These are phyloP conservation scores for Trichophyton verrucosum DNA, from an alignment of 2,329 filamentous ascomycete genomes.

Conservation along the genomic window DNA sequence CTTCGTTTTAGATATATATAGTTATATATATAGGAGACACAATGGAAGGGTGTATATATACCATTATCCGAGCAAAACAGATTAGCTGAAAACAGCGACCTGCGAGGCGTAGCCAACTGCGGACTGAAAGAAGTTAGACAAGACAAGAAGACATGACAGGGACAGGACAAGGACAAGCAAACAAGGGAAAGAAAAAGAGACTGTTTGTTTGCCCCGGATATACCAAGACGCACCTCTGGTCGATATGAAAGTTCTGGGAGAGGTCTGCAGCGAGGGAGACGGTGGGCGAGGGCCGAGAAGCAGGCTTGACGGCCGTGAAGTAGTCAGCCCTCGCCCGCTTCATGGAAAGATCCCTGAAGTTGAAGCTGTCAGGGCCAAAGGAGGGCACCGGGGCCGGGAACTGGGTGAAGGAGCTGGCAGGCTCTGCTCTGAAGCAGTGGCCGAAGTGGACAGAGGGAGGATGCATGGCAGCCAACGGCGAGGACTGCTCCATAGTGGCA, in stretches of 20 bases:
- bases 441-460: constrained; percentile 52
- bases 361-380: constrained; percentile 53
- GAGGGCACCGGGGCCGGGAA: constrained; percentile 41
- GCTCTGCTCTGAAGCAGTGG: constrained; percentile 49
- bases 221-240: constrained; percentile 58
- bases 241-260: constrained; percentile 93
- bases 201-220: not conserved
- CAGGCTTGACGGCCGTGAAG: constrained; percentile 59
- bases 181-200: not conserved
- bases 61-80: constrained; percentile 47
- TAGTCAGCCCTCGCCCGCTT: constrained; percentile 60
- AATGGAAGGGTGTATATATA: not conserved
- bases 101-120: constrained; percentile 66
- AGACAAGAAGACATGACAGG: not conserved
- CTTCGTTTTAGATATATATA: too few species aligned
- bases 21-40: too few species aligned
- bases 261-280: constrained; percentile 84
- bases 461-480: constrained; percentile 86
- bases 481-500: constrained; percentile 71
- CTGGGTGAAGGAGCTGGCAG: constrained; percentile 41
- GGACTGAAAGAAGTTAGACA: constrained; percentile 45
- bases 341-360: constrained; percentile 64
- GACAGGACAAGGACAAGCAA: constrained; percentile 14
- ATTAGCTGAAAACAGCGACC: constrained; percentile 69
- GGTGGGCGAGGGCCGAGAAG: constrained; percentile 69